Percentiles rank a stretch among this genome's conserved stretches.
These are phyloP conservation scores for Podila epigama DNA, from an alignment of 192 early-diverging fungal species.

Conservation along the genomic window DNA sequence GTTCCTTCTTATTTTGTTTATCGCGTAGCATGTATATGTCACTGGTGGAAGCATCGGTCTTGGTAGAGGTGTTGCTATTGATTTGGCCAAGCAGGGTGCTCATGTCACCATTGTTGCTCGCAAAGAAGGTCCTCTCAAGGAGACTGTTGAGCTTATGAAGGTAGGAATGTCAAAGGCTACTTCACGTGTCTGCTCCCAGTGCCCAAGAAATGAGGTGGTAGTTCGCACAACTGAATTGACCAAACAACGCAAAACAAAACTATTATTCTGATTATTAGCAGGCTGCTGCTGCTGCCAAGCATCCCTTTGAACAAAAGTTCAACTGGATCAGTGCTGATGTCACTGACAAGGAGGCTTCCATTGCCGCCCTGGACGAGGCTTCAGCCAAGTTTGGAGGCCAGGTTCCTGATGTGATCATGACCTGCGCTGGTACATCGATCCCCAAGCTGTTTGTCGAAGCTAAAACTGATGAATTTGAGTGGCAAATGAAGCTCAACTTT, in stretches of 20 bases:
- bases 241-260: too few species aligned
- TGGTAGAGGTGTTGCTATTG: conserved; percentile 68
- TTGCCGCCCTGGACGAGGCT: conserved; percentile 66
- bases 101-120: conserved; percentile 75
- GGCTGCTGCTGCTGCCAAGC: conserved; percentile 21
- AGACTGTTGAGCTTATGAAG: conserved; percentile 66
- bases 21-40: conserved; percentile 68
- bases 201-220: too few species aligned
- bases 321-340: conserved; percentile 70
- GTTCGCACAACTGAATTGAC: too few species aligned
- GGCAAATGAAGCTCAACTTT: conserved; percentile 71
- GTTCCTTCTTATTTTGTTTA: neutral
- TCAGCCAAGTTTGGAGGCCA: conserved; percentile 54
- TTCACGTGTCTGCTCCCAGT: too few species aligned
- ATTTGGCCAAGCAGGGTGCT: conserved; percentile 71
- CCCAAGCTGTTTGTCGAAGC: conserved; percentile 78
- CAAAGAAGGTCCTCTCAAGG: conserved; percentile 51
- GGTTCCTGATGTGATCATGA: conserved; percentile 63
- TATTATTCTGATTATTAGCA: conserved; percentile 18
- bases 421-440: conserved; percentile 61
- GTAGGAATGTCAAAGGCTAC: conserved; percentile 3
- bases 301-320: conserved; percentile 50
- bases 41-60: conserved; percentile 81
- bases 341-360: conserved; percentile 55
- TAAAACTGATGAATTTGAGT: conserved; percentile 58